These are phyloP conservation scores for Boletellus emodensis DNA, from an alignment of 768 basidiomycete species.

Conservation along the genomic window DNA sequence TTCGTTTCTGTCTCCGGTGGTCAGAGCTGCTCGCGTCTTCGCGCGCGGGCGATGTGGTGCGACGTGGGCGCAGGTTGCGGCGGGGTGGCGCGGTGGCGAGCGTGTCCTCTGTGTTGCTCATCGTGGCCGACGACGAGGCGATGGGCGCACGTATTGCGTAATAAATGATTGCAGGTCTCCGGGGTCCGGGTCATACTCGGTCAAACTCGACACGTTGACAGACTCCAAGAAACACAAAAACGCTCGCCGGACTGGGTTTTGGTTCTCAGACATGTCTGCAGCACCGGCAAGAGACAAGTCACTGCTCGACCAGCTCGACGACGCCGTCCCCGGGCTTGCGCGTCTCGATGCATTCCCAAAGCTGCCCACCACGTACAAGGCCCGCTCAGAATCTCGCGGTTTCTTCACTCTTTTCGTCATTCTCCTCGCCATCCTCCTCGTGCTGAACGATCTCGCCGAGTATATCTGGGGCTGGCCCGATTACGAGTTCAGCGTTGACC, in stretches of 20 bases:
- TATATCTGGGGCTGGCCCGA: constrained; percentile 94
- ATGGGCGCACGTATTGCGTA: constrained; percentile 16
- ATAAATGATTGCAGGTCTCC: constrained; percentile 7
- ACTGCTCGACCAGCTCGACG: constrained; percentile 61
- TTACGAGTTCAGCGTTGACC: constrained; percentile 84
- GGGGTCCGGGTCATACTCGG: constrained; percentile 12
- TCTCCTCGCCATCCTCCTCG: constrained; percentile 63
- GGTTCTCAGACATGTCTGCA: constrained; percentile 11
- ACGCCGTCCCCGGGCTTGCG: constrained; percentile 52
- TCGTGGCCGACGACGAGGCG: constrained; percentile 18
- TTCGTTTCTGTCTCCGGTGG: constrained; percentile 13
- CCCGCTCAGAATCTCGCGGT: constrained; percentile 74
- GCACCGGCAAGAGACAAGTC: constrained; percentile 20
- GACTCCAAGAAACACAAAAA: no score
- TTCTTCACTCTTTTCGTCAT: constrained; percentile 73
- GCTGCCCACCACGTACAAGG: constrained; percentile 75
- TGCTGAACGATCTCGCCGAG: constrained; percentile 87
- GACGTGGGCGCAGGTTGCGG: neutral
- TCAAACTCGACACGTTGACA: constrained; percentile 12
- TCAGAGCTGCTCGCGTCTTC: constrained; percentile 3
- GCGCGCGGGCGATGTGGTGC: constrained; percentile 1
- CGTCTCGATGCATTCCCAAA: constrained; percentile 88
- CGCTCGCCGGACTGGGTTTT: no score
- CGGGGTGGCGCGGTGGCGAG: constrained; percentile 6
- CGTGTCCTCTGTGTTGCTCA: constrained; percentile 10